Conservation (phyloP, 768 basidiomycete genomes). For the Boletus rufocinnamomeus region DNA sequence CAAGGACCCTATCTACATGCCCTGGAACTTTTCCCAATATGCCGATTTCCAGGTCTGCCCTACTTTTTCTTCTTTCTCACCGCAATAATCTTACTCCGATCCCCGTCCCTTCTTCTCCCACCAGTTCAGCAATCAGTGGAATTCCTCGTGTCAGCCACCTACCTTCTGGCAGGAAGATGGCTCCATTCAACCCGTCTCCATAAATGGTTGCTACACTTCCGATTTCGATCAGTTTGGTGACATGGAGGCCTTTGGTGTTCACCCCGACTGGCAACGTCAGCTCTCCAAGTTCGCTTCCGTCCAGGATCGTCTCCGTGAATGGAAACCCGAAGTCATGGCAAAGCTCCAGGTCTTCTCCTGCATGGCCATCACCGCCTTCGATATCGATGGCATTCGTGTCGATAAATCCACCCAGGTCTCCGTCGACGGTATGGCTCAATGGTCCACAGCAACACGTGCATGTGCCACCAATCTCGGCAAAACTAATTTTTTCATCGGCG, state of each 20-base stretch:
- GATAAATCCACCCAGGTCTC: constrained; percentile 94
- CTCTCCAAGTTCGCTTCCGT: constrained; percentile 94
- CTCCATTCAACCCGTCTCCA: constrained; percentile 48
- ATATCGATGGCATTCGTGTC: constrained; percentile 92
- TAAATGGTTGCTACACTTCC: constrained; percentile 72
- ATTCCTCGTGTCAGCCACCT: constrained; percentile 74
- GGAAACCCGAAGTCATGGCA: constrained; percentile 76
- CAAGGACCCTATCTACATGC: constrained; percentile 73
- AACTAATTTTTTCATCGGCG: constrained; percentile 86
- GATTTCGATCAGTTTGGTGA: constrained; percentile 97
- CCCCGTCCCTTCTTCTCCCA: too few relatives aligned
- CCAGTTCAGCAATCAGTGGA: constrained; percentile 69
- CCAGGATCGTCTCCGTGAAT: constrained; percentile 93
- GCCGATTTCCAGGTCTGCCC: constrained; percentile 70
- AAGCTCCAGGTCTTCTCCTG: constrained; percentile 81
- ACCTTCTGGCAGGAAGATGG: constrained; percentile 82
- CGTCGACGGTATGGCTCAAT: constrained; percentile 73
- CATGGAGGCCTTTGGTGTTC: constrained; percentile 97
- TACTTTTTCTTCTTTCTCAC: not conserved
- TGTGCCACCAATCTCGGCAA: constrained; percentile 77
- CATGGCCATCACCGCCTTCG: constrained; percentile 83
- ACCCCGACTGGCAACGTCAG: constrained; percentile 92
- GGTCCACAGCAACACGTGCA: constrained; percentile 70
- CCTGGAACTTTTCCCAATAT: constrained; percentile 88
- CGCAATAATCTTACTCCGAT: not conserved